Evolutionary conservation across 805 yeast genomes (phyloP).

Genomic region (Wickerhamomyces alni): DNA sequence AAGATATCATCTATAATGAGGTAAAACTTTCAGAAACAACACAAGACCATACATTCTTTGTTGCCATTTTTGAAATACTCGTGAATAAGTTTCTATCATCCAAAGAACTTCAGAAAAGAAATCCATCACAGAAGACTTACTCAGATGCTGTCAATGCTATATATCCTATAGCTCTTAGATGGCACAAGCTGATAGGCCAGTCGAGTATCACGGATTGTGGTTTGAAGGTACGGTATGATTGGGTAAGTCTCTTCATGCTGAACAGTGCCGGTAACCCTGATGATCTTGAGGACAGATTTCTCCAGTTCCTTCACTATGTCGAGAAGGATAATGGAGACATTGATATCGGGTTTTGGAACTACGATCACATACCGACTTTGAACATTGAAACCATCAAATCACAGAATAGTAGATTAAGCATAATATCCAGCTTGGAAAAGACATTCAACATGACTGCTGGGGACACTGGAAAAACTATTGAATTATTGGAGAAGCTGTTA

Average conservation of each 20-base stretch:
- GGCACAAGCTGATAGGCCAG: slow-evolving; percentile 31
- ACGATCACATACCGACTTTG: slow-evolving; percentile 50
- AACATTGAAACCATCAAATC: slow-evolving; percentile 42
- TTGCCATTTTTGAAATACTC: slow-evolving; percentile 40
- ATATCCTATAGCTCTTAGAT: slow-evolving; percentile 38
- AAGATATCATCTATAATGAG: slow-evolving; percentile 14
- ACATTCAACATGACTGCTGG: slow-evolving; percentile 12
- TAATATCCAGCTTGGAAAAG: slow-evolving; percentile 58
- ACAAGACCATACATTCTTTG: slow-evolving; percentile 13
- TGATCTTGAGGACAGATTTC: slow-evolving; percentile 22
- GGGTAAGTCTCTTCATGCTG: slow-evolving; percentile 28
- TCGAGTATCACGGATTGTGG: slow-evolving; percentile 6
- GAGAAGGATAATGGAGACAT: slow-evolving; percentile 5
- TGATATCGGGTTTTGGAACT: slow-evolving; percentile 48
- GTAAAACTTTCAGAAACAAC: not conserved
- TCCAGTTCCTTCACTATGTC: slow-evolving; percentile 16
- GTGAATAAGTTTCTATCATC: slow-evolving; percentile 34
- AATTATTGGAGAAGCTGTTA: slow-evolving; percentile 41
- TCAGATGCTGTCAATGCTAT: slow-evolving; percentile 33
- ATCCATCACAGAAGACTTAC: slow-evolving; percentile 1
- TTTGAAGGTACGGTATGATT: slow-evolving; percentile 31
- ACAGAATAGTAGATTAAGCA: slow-evolving; percentile 66
- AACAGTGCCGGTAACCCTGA: slow-evolving; percentile 12
- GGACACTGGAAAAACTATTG: slow-evolving; percentile 24
- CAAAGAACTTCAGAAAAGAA: slow-evolving; percentile 18